Evolutionary conservation across 768 basidiomycete species (phyloP).

Genomic region (Termitomyces sp.): DNA sequence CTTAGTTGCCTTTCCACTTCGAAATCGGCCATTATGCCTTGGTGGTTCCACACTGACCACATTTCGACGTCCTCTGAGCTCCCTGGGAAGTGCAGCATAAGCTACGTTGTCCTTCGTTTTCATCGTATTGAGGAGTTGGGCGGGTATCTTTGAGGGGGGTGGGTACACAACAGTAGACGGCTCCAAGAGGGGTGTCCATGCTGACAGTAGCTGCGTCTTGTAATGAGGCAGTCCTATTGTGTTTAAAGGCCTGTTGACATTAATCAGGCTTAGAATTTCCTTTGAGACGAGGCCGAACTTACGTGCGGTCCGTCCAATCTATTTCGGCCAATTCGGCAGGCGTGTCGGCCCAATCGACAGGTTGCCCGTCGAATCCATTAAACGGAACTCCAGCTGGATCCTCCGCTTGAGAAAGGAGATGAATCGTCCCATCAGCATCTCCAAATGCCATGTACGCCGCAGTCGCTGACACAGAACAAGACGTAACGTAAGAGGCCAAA

Average conservation of each 20-base stretch:
- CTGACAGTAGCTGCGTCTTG: conserved; percentile 65
- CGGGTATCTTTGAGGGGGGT: conserved; percentile 73
- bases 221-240: conserved; percentile 87
- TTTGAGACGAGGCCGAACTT: conserved; percentile 18
- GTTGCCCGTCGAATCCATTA: conserved; percentile 86
- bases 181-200: conserved; percentile 45
- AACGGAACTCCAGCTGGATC: conserved; percentile 62
- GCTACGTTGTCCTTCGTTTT: conserved; percentile 86
- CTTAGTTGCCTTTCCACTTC: conserved; percentile 66
- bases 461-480: conserved; percentile 76
- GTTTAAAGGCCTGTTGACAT: conserved; percentile 67
- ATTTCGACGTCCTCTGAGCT: conserved; percentile 80
- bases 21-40: conserved; percentile 66
- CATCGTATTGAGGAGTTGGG: conserved; percentile 70
- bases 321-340: conserved; percentile 65
- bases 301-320: conserved; percentile 83
- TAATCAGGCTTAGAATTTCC: background rate
- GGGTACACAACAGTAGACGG: conserved; percentile 46
- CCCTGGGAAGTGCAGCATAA: conserved; percentile 84
- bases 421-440: conserved; percentile 78
- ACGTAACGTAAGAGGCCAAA: conserved; percentile 68
- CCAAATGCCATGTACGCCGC: conserved; percentile 93
- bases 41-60: conserved; percentile 50
- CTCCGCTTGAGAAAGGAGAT: conserved; percentile 71
- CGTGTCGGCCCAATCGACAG: conserved; percentile 79